Evolutionary conservation across 2,329 filamentous ascomycete genomes (phyloP), one percentile per base, ranked within the genome.

Genomic region (Ophidiomyces ophidiicola): DNA sequence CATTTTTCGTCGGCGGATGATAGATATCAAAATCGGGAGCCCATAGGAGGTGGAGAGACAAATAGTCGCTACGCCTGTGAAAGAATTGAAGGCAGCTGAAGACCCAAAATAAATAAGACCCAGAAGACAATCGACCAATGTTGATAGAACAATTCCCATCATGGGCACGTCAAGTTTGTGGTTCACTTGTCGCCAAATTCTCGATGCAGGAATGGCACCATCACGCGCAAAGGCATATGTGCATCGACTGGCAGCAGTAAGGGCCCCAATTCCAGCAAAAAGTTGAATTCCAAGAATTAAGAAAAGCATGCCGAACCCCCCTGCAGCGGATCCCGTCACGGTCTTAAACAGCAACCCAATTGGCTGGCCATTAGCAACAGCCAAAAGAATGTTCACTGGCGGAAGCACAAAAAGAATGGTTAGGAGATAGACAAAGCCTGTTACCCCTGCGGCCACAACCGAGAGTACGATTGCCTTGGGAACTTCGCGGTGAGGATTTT

Each of bases 41-140:
- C 78, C 80, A 56, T 87, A 87, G 0, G 79, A 83, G 3, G 77
- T 76, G 0, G 76, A 80, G 0, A 87, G 70, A 47, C 80, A 85
- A 54, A 87, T 85, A 3, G 81, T 86, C 1, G 81, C 82, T 1
- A 85, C 80, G 19, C 81, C 80, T 0, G 81, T 86, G 58, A 87
- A 86, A 6, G 76, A 78, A 64, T 80, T 81, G 64, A 87, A 87
- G 0, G 82, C 82, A 0, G 80, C 79, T 0, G 74, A 72, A 1
- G 77, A 82, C 6, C 82, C 82, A 47, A 87, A 84, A 62, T 83
- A 87, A 57, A 87, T 85, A 47, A 82, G 68, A 0, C 81, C 82
- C 0, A 87, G 68, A 7, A 86, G 61, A 48, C 75, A 80, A 56
- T 82, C 76, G 30, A 87, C 73, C 0, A 68, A 53, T 0, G 80